Conservation (phyloP, 345 rosid genomes). For the Clarkia xantiana region DNA sequence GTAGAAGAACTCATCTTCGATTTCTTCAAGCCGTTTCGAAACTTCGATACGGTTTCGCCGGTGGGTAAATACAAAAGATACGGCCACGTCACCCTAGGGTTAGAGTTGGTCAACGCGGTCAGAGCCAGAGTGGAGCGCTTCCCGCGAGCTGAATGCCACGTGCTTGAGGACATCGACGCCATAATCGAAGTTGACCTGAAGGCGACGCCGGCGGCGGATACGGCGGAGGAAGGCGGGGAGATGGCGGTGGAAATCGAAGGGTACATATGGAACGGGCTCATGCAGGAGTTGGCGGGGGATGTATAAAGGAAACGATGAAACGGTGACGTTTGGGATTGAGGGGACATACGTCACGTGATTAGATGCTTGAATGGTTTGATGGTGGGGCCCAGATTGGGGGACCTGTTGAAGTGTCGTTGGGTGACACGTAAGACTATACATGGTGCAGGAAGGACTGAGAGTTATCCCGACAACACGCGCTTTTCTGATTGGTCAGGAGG, state of each 20-base stretch:
- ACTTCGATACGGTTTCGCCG: constrained; percentile 38
- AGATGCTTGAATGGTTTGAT: too few species aligned
- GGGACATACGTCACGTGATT: too few species aligned
- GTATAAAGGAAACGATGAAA: too few species aligned
- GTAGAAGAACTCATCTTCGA: constrained; percentile 50
- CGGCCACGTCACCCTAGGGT: not conserved
- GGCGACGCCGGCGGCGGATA: too few species aligned
- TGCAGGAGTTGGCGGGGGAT: constrained; percentile 4
- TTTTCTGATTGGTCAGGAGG: too few species aligned
- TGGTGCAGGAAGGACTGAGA: too few species aligned
- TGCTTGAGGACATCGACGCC: constrained; percentile 11
- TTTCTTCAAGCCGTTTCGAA: constrained; percentile 30
- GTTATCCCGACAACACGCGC: too few species aligned
- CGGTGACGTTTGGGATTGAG: too few species aligned
- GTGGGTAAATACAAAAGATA: not conserved
- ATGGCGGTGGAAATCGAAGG: constrained; percentile 9
- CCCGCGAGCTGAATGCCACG: constrained; percentile 10
- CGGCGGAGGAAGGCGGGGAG: not conserved
- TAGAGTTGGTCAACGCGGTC: not conserved
- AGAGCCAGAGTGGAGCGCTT: constrained; percentile 5
- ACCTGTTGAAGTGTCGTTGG: too few species aligned
- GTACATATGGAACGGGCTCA: constrained; percentile 11
- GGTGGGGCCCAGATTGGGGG: too few species aligned
- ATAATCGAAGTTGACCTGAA: not conserved
- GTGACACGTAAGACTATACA: too few species aligned